Evolutionary conservation across 2,329 filamentous ascomycete genomes (phyloP).

Genomic region (Diaporthe helianthi): DNA sequence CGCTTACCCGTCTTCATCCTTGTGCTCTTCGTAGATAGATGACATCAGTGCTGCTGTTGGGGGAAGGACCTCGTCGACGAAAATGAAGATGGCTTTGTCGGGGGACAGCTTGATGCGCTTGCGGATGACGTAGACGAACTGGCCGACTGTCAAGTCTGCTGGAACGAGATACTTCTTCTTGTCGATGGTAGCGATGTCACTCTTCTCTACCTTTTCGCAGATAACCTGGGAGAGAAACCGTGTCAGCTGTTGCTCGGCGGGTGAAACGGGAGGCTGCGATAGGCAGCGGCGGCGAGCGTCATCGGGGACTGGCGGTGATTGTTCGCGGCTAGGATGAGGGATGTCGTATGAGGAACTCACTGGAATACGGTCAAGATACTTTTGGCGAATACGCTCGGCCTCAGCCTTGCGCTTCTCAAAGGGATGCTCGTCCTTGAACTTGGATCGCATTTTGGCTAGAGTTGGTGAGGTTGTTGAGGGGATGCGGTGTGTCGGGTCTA

Average conservation of each 20-base stretch:
- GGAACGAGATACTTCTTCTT: conserved; percentile 99
- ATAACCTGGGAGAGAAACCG: conserved; percentile 73
- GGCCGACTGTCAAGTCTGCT: conserved; percentile 95
- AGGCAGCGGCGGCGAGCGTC: not conserved
- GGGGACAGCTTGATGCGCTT: conserved; percentile 99
- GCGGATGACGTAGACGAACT: conserved; percentile 99
- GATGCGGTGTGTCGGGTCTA: conserved; percentile 32
- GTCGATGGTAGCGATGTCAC: conserved; percentile 98
- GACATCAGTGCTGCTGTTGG: conserved; percentile 98
- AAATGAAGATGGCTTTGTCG: conserved; percentile 99
- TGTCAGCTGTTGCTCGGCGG: conserved; percentile 29
- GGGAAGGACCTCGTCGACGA: conserved; percentile 96
- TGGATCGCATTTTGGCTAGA: conserved; percentile 84
- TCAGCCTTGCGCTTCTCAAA: conserved; percentile 99
- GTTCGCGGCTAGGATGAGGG: not conserved
- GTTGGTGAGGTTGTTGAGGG: conserved; percentile 33
- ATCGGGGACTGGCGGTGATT: no score
- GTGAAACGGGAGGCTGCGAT: not conserved
- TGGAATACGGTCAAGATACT: conserved; percentile 97
- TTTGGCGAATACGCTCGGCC: conserved; percentile 98
- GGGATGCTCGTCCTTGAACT: conserved; percentile 99
- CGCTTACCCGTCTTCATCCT: conserved; percentile 75
- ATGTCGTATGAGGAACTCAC: conserved; percentile 62
- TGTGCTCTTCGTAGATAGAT: conserved; percentile 99
- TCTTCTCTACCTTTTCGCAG: conserved; percentile 99